phyloP scores from a whole-genome alignment of 129 eudicot genomes.

The Artemisia argyi region DNA sequence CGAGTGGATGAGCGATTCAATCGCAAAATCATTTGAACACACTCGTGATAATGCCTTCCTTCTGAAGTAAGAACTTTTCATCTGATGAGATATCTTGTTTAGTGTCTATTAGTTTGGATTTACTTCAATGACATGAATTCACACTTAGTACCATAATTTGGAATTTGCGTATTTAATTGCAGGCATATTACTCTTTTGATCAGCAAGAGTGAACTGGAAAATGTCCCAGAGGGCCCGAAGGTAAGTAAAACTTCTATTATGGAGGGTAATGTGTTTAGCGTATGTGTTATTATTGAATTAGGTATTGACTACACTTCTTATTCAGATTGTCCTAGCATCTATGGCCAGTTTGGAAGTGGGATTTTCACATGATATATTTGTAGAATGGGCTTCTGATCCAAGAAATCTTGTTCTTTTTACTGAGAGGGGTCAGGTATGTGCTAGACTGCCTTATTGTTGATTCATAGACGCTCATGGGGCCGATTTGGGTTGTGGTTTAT shows the following conservation, averaged over 20 bases:
- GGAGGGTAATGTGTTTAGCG: constrained; percentile 4
- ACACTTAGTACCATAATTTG: neutral
- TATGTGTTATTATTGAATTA: neutral
- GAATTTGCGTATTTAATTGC: constrained; percentile 33
- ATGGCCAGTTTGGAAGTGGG: constrained; percentile 98
- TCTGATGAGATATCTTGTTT: constrained; percentile 12
- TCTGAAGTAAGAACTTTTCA: constrained; percentile 58
- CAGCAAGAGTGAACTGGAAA: constrained; percentile 80
- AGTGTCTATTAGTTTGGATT: neutral
- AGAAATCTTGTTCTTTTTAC: constrained; percentile 91
- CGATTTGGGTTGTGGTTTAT: too few relatives aligned
- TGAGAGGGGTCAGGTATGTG: constrained; percentile 89
- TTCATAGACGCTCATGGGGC: neutral
- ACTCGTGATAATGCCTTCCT: constrained; percentile 92
- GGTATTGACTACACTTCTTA: constrained; percentile 17
- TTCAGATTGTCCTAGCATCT: constrained; percentile 85
- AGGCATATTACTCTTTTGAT: constrained; percentile 81
- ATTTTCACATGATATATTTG: constrained; percentile 91
- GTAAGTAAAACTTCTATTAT: constrained; percentile 33
- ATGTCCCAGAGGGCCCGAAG: constrained; percentile 86
- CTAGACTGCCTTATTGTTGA: neutral
- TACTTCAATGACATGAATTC: neutral
- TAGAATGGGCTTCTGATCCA: constrained; percentile 87
- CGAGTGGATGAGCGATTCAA: constrained; percentile 97
- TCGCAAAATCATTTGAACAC: constrained; percentile 94